Evolutionary conservation across 768 basidiomycete genomes (phyloP), one percentile per base, ranked within the genome.

Genomic region (Pleurotus citrinopileatus): DNA sequence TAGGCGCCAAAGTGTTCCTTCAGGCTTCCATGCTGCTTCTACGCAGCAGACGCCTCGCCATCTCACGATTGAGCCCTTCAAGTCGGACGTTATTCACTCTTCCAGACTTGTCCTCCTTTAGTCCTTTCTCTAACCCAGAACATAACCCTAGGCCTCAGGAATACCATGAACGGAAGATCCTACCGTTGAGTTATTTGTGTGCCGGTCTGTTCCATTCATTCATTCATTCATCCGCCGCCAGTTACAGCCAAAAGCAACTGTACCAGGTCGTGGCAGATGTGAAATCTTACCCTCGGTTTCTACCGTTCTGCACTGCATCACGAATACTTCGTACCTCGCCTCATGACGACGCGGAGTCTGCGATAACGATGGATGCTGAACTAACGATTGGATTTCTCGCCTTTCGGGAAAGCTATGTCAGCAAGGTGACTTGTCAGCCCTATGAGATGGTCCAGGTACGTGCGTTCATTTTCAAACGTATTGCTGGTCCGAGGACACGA

Each of bases 251-350:
- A 57, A 75, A 76, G 47, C 83, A 97, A 67, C 77, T 98, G 3
- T 98, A 95, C 70, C 72, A 82, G 6, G 70, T 98, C 56, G 92
- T 99, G 52, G 81, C 94, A 12, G 87, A 98, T 69, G 88, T 98
- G 23, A 82, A 76, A 13, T 89, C 90, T 2, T 99, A 98, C 67
- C 80, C 84, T 8, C 74, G 72, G 55, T 99, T 98, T 66, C 74
- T 99, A 50, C 96, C 97, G 4, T 96, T 91, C 68, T 97, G 95
- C 72, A 83, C 81, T 10, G 73, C 74, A 19, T 89, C 93, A 3
- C 81, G 80, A 20, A 77, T 95, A 53, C 72, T 95, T 34, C 60
- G 63, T 26, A 63, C 67, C 2, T 67, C 70, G 26, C 43, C 61
- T 10, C 47, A 59, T 44, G 47, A 59, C 32, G 58, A 63, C 38